A percentile compares a stretch with the other conserved stretches of the same genome.
phyloP scores from a whole-genome alignment of 2,329 filamentous ascomycete species.

The Curvularia hawaiiensis region DNA sequence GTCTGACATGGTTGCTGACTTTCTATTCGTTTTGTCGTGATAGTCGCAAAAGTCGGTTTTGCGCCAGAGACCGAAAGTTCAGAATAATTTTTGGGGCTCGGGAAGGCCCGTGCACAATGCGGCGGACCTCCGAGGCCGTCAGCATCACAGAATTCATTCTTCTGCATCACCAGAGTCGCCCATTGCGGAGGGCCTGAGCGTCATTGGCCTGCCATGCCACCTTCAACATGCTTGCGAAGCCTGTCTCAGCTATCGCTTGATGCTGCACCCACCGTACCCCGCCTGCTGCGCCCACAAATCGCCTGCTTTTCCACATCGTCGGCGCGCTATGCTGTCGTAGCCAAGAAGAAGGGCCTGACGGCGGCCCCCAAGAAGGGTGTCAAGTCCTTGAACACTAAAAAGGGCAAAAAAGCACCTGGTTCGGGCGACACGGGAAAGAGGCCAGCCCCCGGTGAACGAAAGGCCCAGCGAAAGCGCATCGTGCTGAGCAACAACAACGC shows the following conservation, averaged over 20 bases:
- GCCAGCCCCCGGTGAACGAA: slow-evolving; percentile 78
- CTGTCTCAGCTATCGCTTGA: slow-evolving; percentile 41
- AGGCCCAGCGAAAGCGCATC: slow-evolving; percentile 84
- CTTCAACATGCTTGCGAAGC: slow-evolving; percentile 40
- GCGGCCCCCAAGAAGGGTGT: slow-evolving; percentile 43
- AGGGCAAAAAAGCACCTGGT: slow-evolving; percentile 47
- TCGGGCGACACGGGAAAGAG: slow-evolving; percentile 53
- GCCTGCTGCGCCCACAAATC: slow-evolving; percentile 31
- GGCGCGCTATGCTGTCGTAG: slow-evolving; percentile 30
- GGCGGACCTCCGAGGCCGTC: slow-evolving; percentile 36
- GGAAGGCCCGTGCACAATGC: slow-evolving; percentile 19
- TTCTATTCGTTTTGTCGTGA: neutral
- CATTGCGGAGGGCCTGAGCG: slow-evolving; percentile 36
- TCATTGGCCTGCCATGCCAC: slow-evolving; percentile 36
- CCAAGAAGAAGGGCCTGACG: slow-evolving; percentile 36
- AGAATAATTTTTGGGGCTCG: slow-evolving; percentile 25
- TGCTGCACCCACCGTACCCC: slow-evolving; percentile 30
- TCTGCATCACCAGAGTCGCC: slow-evolving; percentile 28
- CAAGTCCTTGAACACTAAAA: slow-evolving; percentile 51
- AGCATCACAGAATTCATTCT: slow-evolving; percentile 21
- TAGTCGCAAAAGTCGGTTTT: neutral
- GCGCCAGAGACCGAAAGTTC: slow-evolving; percentile 8
- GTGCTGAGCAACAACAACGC: slow-evolving; percentile 95
- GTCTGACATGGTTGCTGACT: slow-evolving; percentile 29
- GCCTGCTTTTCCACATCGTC: slow-evolving; percentile 46